Evolutionary conservation across 352 stramenopile species (phyloP).

Genomic region (Globisporangium echinulatum): DNA sequence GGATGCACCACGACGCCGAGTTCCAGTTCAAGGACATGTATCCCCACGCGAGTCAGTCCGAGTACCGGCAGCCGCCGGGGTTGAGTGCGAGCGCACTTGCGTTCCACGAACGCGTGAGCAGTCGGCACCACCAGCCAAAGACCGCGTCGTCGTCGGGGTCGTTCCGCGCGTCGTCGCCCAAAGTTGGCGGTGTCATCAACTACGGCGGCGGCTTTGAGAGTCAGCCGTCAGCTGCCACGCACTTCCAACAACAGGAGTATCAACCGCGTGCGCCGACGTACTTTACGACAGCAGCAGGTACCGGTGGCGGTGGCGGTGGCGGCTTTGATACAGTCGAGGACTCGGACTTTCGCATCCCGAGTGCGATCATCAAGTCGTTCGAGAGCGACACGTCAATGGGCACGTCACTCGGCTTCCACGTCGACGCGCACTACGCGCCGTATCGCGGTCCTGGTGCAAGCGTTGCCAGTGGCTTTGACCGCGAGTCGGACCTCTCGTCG

Average conservation of each 20-base stretch:
- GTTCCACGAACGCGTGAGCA: conserved; percentile 53
- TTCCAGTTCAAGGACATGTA: conserved; percentile 50
- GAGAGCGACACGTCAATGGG: conserved; percentile 56
- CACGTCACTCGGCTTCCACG: conserved; percentile 29
- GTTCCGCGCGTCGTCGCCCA: conserved; percentile 17
- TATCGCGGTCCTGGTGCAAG: conserved; percentile 33
- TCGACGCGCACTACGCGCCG: conserved; percentile 19
- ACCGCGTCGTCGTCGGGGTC: conserved; percentile 61
- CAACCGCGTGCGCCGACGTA: background rate
- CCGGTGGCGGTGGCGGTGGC: conserved; percentile 18
- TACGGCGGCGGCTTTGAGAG: conserved; percentile 16
- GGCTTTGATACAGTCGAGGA: conserved; percentile 26
- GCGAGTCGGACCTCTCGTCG: conserved; percentile 58
- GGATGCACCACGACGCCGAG: conserved; percentile 47
- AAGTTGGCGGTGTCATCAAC: conserved; percentile 8
- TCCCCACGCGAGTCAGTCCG: conserved; percentile 17
- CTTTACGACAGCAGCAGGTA: background rate
- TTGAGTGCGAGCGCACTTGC: conserved; percentile 57
- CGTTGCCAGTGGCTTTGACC: conserved; percentile 12
- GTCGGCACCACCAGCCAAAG: conserved; percentile 32
- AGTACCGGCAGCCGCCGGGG: conserved; percentile 37
- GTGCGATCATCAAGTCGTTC: conserved; percentile 30
- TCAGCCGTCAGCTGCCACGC: background rate
- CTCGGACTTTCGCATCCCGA: conserved; percentile 33
- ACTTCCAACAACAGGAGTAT: background rate